Base-by-base conservation (phyloP, 2,329 filamentous ascomycete genomes). In the Furcasterigmium furcatum region DNA sequence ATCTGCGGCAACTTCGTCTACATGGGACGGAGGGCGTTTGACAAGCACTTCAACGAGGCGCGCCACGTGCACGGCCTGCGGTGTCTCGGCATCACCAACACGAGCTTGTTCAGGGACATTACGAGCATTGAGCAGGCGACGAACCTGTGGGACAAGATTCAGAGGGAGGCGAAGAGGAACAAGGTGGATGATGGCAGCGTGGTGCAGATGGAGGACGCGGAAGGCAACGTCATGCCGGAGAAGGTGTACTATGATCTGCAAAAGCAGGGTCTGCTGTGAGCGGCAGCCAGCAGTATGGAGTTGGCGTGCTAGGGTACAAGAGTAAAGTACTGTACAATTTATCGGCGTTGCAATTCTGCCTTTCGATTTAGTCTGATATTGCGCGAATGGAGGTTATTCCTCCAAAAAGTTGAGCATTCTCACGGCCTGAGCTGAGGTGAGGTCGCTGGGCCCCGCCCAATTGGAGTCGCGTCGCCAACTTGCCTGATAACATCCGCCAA, bases 1-100 rank as follows among this genome's bases (percentile, higher is more conserved):
- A 89, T 99, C 46, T 99, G 94, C 61, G 94, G 94, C 46, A 97
- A 97, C 67, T 96, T 91, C 60, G 91, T 96, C n/a, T 97, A 97
- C 72, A 96, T 96, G 87, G 94, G 94, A 14, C 80, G 94, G 20
- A 82, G 94, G 41, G 91, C 91, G 1, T 99, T 96, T 58, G 94
- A 99, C 63, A 99, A 99, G 74, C 94, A 99, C 65, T 99, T 99
- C 71, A 95, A 91, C 55, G 94, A 99, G 66, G 84, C 88, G 9
- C 77, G 91, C 44, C 94, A 99, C 62, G 87, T 97, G 41, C 94
- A 96, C 61, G 94, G 94, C 1, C 71, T 99, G 54, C 94, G 95
- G 65, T 96, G 92, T 60, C 71, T 99, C 42, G 95, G 95, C 18
- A 94, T 99, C 61, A 95, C 86, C 8, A 94, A 95, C 61, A 91